phyloP scores from a whole-genome alignment of 2,329 filamentous ascomycete genomes.

The Cryphonectria japonica region DNA sequence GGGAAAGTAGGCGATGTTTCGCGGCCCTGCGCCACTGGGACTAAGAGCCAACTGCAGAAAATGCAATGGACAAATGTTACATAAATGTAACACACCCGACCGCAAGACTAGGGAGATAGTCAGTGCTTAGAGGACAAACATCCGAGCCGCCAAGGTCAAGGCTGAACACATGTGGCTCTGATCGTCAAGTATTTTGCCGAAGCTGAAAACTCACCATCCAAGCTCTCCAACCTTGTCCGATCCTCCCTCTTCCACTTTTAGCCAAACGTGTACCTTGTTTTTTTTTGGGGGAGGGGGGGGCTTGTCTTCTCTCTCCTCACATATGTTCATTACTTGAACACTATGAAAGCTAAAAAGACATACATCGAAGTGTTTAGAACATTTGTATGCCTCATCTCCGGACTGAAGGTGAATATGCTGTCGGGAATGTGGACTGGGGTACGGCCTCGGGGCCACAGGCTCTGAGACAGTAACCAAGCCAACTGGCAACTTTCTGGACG shows the following conservation, averaged over 20 bases:
- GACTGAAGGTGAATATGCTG: background rate
- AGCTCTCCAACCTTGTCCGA: no score
- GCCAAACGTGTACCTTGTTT: background rate
- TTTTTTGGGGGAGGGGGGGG: no score
- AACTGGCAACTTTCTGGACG: background rate
- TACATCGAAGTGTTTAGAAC: no score
- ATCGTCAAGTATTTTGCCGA: background rate
- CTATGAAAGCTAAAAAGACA: no score
- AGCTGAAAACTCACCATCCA: background rate
- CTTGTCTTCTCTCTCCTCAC: no score
- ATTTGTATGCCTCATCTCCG: no score
- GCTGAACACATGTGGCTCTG: background rate
- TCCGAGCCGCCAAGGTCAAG: background rate
- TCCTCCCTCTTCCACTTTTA: background rate
- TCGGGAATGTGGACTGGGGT: no score
- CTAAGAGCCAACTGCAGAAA: constrained; percentile 9
- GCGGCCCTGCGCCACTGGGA: background rate
- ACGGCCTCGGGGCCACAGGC: no score
- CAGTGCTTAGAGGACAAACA: background rate
- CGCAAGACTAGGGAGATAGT: background rate
- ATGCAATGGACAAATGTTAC: background rate
- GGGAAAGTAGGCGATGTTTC: background rate
- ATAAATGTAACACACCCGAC: background rate
- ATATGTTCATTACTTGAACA: no score
- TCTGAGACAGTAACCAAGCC: background rate